Base-by-base conservation (phyloP, 176 grass and related monocot genomes). In the Aegilops umbellulata region DNA sequence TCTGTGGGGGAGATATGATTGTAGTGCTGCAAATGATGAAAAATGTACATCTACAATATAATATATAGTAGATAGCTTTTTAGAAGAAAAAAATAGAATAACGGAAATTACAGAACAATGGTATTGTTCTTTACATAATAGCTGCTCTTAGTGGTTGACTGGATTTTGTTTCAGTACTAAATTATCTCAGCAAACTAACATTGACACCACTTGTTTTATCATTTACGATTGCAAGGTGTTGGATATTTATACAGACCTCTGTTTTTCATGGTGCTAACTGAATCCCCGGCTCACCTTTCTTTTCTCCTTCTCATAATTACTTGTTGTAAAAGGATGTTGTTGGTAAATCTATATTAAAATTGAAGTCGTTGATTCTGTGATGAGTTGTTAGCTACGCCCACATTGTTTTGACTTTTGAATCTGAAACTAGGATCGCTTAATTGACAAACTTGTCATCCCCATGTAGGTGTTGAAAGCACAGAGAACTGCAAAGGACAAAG, bases 391-490 rank as follows among this genome's bases (percentile, higher is more conserved):
- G 3, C 17, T 74, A 41, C 17, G 14, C 0, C 47, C 20, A 19
- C 9, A 7, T 20, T 81, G 31, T 57, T 69, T 71, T 71, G 8
- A 10, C 22, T 69, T 60, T 36, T 60, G 22, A 82, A 53, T 65
- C 13, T 55, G 19, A 58, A 36, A 13, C 30, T 71, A 4, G 71
- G 27, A 4, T 69, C 85, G n/a, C 64, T 61, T 80, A 69, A 79
- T 69, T 82, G 13, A n/a, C 20, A 68, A 26, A 75, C 7, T 42
- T 80, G 29, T 85, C 10, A 60, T 80, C 74, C 25, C 25, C 26
- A 46, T 88, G 23, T 88, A 98, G 95, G 95, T 98, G 58, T 44
- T 98, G 42, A 95, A 90, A 80, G 95, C 95, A 12, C 95, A 98
- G 60, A 95, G 90, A 83, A 85, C 82, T 80, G 93, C 93, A 20